Evolutionary conservation across 2,329 filamentous ascomycete species (phyloP), one percentile per base, ranked within the genome.

Genomic region (Hymenoscyphus scutula): DNA sequence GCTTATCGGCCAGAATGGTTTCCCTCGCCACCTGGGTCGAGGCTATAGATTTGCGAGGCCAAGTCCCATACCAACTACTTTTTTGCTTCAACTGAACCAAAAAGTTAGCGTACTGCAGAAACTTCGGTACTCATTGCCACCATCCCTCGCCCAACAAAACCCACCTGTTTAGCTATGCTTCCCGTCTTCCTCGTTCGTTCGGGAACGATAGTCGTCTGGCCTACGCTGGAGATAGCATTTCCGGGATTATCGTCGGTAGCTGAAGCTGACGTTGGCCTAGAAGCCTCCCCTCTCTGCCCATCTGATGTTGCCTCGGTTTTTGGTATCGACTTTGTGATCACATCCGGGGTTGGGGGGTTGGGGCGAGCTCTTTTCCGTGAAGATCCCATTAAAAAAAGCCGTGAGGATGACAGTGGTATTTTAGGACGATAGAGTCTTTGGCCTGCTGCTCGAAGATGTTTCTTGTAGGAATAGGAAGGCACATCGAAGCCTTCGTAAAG

Each of bases 21-120:
- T 89, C 85, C 66, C 79, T 80, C 3, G 84, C 84, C 53, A 89
- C 76, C 58, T 85, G 83, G 5, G 82, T 87, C 8, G 84, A 88
- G 30, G 85, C 79, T 17, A 78, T 76, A 6, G 85, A 82, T 70
- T 88, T 88, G 64, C 82, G 78, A 19, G 84, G 82, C 83, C 83
- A 87, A 19, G 85, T 73, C 27, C 84, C 83, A 72, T 88, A 88
- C 85, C 85, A 88, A 72, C 84, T 87, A 25, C 64, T 64, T 23
- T 69, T 72, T 8, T 67, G 58, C 45, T 69, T 67, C n/a, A 71
- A 41, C 70, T 72, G 37, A n/a, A 58, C 27, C 17, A 25, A 6
- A n/a, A 13, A 19, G 60, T 65, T 64, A 65, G 53, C 56, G 32
- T 41, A 48, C 8, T 13, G 25, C 48, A 29, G 30, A 57, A n/a